phyloP scores from a whole-genome alignment of 2,329 filamentous ascomycete species.

The Acrocalymma vagum region DNA sequence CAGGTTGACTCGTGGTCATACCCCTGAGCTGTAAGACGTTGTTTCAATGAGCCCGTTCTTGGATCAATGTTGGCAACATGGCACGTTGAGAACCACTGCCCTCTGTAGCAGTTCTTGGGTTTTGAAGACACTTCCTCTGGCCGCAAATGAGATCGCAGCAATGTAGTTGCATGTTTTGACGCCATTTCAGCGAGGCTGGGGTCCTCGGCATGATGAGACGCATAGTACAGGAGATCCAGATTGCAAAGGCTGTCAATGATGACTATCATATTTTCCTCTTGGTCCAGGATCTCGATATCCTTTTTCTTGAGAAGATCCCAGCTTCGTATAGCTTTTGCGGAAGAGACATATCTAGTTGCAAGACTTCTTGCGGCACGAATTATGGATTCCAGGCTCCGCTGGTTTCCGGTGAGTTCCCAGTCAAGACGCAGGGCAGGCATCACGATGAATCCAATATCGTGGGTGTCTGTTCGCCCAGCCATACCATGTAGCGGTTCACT shows the following conservation, averaged over 20 bases:
- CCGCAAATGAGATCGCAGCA: conserved; percentile 52
- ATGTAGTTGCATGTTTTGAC: conserved; percentile 50
- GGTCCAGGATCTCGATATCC: conserved; percentile 47
- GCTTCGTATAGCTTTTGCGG: conserved; percentile 48
- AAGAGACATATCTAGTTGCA: conserved; percentile 45
- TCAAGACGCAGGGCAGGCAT: conserved; percentile 48
- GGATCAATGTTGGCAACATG: conserved; percentile 56
- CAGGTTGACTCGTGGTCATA: conserved; percentile 51
- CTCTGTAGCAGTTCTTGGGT: conserved; percentile 17
- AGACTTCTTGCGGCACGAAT: conserved; percentile 48
- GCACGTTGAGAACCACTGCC: conserved; percentile 38
- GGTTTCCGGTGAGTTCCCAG: conserved; percentile 52
- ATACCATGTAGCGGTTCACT: conserved; percentile 51
- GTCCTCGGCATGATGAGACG: conserved; percentile 39
- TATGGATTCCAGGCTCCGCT: conserved; percentile 44
- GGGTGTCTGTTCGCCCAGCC: conserved; percentile 45
- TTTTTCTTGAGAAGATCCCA: conserved; percentile 57
- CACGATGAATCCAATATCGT: conserved; percentile 58
- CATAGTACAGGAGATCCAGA: conserved; percentile 55
- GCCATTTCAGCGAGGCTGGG: conserved; percentile 47
- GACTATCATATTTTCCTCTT: conserved; percentile 48
- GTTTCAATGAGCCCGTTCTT: conserved; percentile 42
- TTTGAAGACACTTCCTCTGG: conserved; percentile 27
- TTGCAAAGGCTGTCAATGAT: conserved; percentile 50
- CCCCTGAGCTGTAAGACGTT: conserved; percentile 54